Base-by-base conservation (phyloP, 176 grass and related monocot species). In the Juncus effusus region DNA sequence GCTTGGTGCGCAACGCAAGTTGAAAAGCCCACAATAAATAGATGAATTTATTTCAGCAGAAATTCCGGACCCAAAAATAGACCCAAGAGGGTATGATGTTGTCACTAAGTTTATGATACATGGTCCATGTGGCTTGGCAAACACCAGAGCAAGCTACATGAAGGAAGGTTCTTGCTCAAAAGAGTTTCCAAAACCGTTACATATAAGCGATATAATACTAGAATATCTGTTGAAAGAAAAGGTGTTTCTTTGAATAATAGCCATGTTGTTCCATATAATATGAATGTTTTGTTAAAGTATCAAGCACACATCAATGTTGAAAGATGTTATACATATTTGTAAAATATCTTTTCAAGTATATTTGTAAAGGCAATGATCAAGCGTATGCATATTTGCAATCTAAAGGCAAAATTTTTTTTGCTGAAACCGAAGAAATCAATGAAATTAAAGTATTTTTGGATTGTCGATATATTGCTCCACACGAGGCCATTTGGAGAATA, bases 381-480 rank as follows among this genome's bases (percentile, higher is more conserved):
- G 47, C 19, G 9, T 58, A 2, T 8, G 12, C 5, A 4, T 8
- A 55, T 7, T 5, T 64, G 19, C 19, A 28, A 28, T 28, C 19
- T 2, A 28, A 41, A 63, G 7, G 36, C 41, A 54, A 44, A 38
- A 6, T 10, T 38, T 56, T 13, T 12, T 3, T 4, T 13, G 40
- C 10, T 28, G 7, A 6, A 12, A 36, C 7, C 12, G 54, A 28
- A 12, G 38, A 2, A 9, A 16, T 55, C 2, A 69, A 83, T 54
- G 66, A 83, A 58, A 78, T 83, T n/a, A 83, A 78, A 59, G 64
- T 36, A 13, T 83, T 77, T 63, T 59, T 78, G 7, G 75, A 70
- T 6, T 65, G 65, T 19, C 68, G 74, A 64, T 82, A 82, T 60
- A 51, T 82, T 39, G 50, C 74, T 13, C 39, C 73, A 63, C 59